These are phyloP conservation scores for Paratinospora sagittata DNA, from an alignment of 164 flowering plant genomes.

Conservation along the genomic window DNA sequence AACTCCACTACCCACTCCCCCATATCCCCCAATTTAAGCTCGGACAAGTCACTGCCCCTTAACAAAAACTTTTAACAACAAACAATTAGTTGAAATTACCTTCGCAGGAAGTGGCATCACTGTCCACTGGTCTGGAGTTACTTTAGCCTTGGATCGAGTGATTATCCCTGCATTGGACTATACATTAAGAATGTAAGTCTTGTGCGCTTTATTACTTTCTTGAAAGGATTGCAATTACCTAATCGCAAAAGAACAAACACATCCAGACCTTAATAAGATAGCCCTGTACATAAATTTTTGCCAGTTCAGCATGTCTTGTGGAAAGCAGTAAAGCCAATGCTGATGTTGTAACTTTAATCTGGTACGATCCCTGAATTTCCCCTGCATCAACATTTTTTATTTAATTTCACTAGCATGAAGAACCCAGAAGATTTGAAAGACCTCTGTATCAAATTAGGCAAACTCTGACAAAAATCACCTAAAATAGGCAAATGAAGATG, in stretches of 20 bases:
- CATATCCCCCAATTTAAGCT: neutral
- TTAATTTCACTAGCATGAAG: neutral
- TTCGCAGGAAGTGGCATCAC: constrained; percentile 76
- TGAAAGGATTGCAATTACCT: neutral
- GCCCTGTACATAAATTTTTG: constrained; percentile 64
- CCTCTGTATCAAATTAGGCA: neutral
- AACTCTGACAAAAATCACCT: neutral
- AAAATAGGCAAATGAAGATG: neutral
- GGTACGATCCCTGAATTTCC: constrained; percentile 88
- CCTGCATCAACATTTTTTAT: constrained; percentile 30
- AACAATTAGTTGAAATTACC: constrained; percentile 35
- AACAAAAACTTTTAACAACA: neutral
- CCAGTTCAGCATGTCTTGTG: constrained; percentile 57
- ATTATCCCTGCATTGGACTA: constrained; percentile 72
- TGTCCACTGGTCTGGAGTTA: constrained; percentile 86
- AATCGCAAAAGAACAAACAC: neutral
- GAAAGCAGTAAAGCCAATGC: constrained; percentile 83
- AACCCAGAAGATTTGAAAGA: neutral
- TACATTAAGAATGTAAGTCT: constrained; percentile 17
- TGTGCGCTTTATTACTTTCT: neutral
- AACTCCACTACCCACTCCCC: neutral
- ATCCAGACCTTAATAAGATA: constrained; percentile 62
- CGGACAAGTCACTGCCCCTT: neutral
- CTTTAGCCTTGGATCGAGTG: constrained; percentile 82
- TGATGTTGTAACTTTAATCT: constrained; percentile 84